Evolutionary conservation across 75 land plant species (phyloP).

Genomic region (Selaginella tamariscina): DNA sequence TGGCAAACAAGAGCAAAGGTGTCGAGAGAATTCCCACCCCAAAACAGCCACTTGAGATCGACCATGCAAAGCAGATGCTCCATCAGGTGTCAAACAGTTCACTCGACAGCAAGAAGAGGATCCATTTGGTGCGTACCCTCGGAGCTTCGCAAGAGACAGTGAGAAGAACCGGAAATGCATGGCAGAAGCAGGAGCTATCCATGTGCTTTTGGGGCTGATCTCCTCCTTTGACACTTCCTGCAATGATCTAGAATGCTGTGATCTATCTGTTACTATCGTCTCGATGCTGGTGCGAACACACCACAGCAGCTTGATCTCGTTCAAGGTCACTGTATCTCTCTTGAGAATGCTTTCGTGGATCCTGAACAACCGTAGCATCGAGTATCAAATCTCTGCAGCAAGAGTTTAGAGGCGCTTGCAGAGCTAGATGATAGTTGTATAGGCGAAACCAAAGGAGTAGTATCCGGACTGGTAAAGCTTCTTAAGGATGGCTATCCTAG

Average conservation of each 20-base stretch:
- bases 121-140: neutral
- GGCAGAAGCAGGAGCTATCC: neutral
- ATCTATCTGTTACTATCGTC: conserved; percentile 5
- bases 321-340: neutral
- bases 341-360: conserved; percentile 12
- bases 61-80: neutral
- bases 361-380: neutral
- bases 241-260: conserved; percentile 6
- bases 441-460: conserved; percentile 26
- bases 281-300: neutral
- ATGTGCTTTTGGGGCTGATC: neutral
- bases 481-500: neutral
- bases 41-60: neutral
- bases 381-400: neutral
- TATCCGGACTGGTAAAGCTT: conserved; percentile 16
- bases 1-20: neutral
- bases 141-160: neutral
- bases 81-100: neutral
- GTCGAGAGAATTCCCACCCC: conserved; percentile 8
- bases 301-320: neutral
- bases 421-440: conserved; percentile 11
- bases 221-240: neutral
- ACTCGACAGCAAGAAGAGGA: neutral
- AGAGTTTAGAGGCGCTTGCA: conserved; percentile 17
- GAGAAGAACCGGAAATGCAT: conserved; percentile 12